Evolutionary conservation across 345 rosid species (phyloP).

Genomic region (Bruguiera sexangula): DNA sequence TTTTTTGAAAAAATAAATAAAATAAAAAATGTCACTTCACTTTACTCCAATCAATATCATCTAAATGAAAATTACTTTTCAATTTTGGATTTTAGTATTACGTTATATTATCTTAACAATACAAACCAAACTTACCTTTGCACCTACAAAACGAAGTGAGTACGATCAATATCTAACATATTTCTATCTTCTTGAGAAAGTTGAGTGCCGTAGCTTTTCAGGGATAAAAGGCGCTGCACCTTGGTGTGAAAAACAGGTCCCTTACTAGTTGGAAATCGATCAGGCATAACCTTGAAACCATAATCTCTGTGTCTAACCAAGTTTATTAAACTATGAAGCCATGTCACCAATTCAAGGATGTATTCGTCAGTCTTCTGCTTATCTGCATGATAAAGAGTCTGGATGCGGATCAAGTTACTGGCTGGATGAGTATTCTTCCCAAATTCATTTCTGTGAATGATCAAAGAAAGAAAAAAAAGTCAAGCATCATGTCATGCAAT

Average conservation of each 20-base stretch:
- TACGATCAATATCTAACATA: conserved; percentile 30
- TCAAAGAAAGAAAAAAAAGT: background rate
- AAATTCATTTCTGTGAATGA: conserved; percentile 18
- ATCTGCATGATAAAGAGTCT: conserved; percentile 79
- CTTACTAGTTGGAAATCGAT: conserved; percentile 34
- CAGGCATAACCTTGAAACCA: conserved; percentile 30
- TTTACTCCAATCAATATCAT: too few relatives aligned
- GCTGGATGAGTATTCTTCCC: conserved; percentile 13
- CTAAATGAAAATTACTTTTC: too few relatives aligned
- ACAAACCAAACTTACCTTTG: too few relatives aligned
- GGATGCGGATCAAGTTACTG: conserved; percentile 55
- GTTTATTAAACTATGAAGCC: conserved; percentile 73
- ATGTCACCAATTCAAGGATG: conserved; percentile 69
- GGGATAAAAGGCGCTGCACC: conserved; percentile 35
- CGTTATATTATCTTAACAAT: too few relatives aligned
- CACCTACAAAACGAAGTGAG: too few relatives aligned
- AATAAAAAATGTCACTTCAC: too few relatives aligned
- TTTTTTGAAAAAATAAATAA: too few relatives aligned
- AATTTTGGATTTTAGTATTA: too few relatives aligned
- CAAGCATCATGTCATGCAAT: background rate
- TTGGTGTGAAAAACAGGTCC: conserved; percentile 27
- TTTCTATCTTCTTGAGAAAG: conserved; percentile 65
- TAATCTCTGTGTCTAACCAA: conserved; percentile 46
- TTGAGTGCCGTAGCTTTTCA: conserved; percentile 27
- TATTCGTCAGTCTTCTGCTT: conserved; percentile 54